A percentile compares a stretch with the other conserved stretches of the same genome.
phyloP scores from a whole-genome alignment of 2,329 filamentous ascomycete genomes.

The Ophiostoma ulmi region DNA sequence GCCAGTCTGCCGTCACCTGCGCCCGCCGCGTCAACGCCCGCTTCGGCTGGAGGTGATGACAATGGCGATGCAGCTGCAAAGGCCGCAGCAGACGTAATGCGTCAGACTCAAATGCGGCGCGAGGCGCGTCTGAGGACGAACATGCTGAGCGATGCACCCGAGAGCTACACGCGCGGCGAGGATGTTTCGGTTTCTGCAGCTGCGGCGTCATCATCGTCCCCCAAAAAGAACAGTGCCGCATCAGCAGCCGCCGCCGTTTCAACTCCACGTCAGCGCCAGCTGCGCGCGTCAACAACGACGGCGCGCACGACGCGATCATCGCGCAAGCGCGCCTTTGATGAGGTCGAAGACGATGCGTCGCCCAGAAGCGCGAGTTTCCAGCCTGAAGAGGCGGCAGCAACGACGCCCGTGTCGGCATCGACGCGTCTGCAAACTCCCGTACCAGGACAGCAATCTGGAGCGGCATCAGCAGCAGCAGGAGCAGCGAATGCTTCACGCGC shows the following conservation, averaged over 20 bases:
- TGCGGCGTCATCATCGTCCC: background rate
- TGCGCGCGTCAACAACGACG: conserved; percentile 33
- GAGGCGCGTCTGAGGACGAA: conserved; percentile 36
- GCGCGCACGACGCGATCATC: conserved; percentile 45
- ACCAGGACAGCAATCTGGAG: conserved; percentile 14
- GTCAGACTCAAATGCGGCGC: conserved; percentile 30
- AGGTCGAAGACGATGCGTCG: conserved; percentile 50
- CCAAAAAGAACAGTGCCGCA: background rate
- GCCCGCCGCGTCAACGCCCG: background rate
- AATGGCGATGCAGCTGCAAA: conserved; percentile 28
- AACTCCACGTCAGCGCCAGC: conserved; percentile 27
- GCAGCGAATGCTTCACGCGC: conserved; percentile 47
- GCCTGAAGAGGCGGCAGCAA: conserved; percentile 20
- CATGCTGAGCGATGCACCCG: conserved; percentile 32
- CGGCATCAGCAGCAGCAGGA: background rate
- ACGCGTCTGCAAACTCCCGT: conserved; percentile 26
- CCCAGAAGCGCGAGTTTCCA: conserved; percentile 48
- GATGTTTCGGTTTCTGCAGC: background rate
- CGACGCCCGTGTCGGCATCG: conserved; percentile 23
- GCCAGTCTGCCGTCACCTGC: conserved; percentile 16
- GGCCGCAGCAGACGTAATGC: conserved; percentile 29
- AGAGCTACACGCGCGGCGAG: conserved; percentile 39
- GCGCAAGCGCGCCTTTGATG: conserved; percentile 51
- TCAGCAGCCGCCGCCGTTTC: conserved; percentile 19
- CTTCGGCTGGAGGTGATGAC: conserved; percentile 28